A percentile compares a stretch with the other conserved stretches of the same genome.
Conservation (phyloP, 179 eudicot genomes). For the Heliamphora pulchella region DNA sequence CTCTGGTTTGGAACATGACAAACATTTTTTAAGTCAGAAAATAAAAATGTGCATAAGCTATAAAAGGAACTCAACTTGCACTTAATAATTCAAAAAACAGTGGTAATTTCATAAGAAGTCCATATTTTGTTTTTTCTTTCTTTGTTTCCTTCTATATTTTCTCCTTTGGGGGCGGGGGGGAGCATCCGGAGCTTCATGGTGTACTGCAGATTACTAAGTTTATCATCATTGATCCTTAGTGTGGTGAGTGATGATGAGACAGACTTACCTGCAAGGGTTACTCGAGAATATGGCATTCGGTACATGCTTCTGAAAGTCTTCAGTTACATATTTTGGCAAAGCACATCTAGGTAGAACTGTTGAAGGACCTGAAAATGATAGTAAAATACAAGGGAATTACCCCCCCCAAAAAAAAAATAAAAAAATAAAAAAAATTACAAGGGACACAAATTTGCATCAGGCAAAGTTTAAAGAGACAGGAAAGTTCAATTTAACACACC, state of each 20-base stretch:
- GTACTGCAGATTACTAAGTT: not conserved
- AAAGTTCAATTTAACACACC: constrained; percentile 35
- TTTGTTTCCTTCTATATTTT: too few relatives aligned
- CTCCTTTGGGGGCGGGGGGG: too few relatives aligned
- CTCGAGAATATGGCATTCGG: constrained; percentile 76
- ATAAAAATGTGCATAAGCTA: not conserved
- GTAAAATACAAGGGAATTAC: not conserved
- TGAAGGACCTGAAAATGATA: constrained; percentile 62
- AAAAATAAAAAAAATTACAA: not conserved
- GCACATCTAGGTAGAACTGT: constrained; percentile 83
- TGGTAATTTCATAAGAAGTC: not conserved
- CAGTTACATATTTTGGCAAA: constrained; percentile 75
- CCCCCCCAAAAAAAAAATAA: too few relatives aligned
- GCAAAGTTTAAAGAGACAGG: constrained; percentile 1
- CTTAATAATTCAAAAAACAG: constrained; percentile 7
- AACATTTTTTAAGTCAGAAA: not conserved
- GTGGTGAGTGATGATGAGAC: constrained; percentile 3
- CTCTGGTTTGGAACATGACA: constrained; percentile 38
- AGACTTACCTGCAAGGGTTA: constrained; percentile 86
- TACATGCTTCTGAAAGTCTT: constrained; percentile 64
- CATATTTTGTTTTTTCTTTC: not conserved
- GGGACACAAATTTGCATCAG: not conserved
- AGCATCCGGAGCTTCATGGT: not conserved
- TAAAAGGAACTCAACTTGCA: not conserved
- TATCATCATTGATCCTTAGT: not conserved